These are phyloP conservation scores for Hymenoscyphus scutula DNA, from an alignment of 2,329 filamentous ascomycete genomes.

Conservation along the genomic window DNA sequence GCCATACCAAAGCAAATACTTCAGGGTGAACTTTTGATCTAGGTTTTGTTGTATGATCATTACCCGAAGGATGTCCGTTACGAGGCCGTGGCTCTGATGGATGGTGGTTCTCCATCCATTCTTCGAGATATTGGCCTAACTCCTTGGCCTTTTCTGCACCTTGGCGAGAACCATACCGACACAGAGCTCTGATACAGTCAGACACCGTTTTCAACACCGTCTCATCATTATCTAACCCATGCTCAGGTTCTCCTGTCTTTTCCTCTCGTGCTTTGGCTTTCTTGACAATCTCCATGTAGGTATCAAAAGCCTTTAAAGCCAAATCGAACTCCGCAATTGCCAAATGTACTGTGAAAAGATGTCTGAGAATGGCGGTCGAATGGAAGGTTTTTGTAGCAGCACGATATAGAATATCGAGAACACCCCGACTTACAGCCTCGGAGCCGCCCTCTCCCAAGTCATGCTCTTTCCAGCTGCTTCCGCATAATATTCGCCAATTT, in stretches of 20 bases:
- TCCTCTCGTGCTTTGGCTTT: constrained; percentile 80
- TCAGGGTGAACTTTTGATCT: constrained; percentile 51
- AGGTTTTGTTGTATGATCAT: constrained; percentile 14
- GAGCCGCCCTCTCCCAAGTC: constrained; percentile 82
- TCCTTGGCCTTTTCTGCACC: constrained; percentile 77
- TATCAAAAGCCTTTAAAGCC: constrained; percentile 85
- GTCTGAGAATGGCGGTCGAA: constrained; percentile 81
- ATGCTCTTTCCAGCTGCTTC: constrained; percentile 73
- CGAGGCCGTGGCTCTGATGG: constrained; percentile 20
- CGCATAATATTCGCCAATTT: constrained; percentile 84
- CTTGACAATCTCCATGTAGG: constrained; percentile 84
- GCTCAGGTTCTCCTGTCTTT: constrained; percentile 70
- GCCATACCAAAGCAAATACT: constrained; percentile 70
- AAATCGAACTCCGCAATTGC: constrained; percentile 88
- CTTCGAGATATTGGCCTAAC: constrained; percentile 68
- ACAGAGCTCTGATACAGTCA: constrained; percentile 76
- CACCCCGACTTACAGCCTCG: constrained; percentile 67
- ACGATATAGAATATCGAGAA: constrained; percentile 85
- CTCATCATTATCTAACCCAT: constrained; percentile 74
- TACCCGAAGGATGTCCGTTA: constrained; percentile 20
- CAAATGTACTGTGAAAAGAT: constrained; percentile 84
- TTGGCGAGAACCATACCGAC: constrained; percentile 71
- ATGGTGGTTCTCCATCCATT: constrained; percentile 65
- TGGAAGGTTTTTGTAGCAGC: constrained; percentile 93
- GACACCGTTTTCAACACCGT: constrained; percentile 75